Evolutionary conservation across 352 stramenopile genomes (phyloP).

Genomic region (Thalassiosira allenii): DNA sequence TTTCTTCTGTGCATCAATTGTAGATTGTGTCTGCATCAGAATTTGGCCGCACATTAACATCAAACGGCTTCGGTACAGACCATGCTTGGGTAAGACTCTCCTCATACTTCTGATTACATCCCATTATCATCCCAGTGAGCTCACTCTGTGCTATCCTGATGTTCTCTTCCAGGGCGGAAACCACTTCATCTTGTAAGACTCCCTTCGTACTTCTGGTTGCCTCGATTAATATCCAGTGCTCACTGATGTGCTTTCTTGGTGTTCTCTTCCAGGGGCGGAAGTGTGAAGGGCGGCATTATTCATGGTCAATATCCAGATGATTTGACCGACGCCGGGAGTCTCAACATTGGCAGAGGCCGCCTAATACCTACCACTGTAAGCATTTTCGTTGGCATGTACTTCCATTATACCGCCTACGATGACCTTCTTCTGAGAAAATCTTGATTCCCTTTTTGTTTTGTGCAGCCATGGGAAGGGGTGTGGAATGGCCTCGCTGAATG

Average conservation of each 20-base stretch:
- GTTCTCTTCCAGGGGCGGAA: too few species aligned
- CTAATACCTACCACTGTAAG: conserved; percentile 36
- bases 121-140: too few species aligned
- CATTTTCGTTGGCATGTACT: too few species aligned
- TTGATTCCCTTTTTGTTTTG: too few species aligned
- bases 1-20: conserved; percentile 17
- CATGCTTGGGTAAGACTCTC: too few species aligned
- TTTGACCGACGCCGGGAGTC: conserved; percentile 52
- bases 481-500: conserved; percentile 48
- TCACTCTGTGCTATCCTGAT: too few species aligned
- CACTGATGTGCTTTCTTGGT: too few species aligned
- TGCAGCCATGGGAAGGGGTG: conserved; percentile 44
- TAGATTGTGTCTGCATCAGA: conserved; percentile 59
- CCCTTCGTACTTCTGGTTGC: too few species aligned
- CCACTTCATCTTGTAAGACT: conserved; percentile 65
- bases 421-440: too few species aligned
- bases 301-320: conserved; percentile 81
- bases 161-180: conserved; percentile 58
- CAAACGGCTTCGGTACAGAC: conserved; percentile 72
- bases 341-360: conserved; percentile 10
- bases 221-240: too few species aligned
- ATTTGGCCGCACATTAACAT: conserved; percentile 73
- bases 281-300: conserved; percentile 70
- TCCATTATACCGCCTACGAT: too few species aligned
- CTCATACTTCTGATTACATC: too few species aligned